These are phyloP conservation scores for Aschersonia sp. DNA, from an alignment of 2,329 filamentous ascomycete genomes.

Conservation along the genomic window DNA sequence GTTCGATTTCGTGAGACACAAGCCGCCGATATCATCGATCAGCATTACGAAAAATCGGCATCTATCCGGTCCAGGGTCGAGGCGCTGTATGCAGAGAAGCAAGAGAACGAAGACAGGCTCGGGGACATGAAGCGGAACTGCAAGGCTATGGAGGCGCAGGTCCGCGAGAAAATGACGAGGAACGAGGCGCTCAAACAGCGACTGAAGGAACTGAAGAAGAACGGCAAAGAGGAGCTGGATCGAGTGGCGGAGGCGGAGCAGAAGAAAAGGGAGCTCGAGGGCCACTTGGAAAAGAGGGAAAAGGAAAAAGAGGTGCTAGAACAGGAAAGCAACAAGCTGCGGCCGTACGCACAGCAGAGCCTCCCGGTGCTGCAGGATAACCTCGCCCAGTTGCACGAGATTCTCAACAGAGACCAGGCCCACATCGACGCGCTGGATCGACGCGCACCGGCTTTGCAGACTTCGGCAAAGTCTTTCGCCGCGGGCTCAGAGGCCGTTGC, in stretches of 20 bases:
- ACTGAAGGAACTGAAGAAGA: conserved; percentile 64
- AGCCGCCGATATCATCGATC: conserved; percentile 64
- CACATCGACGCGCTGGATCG: conserved; percentile 82
- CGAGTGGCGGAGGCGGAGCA: conserved; percentile 71
- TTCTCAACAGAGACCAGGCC: conserved; percentile 60
- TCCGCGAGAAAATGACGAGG: conserved; percentile 69
- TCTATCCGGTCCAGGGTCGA: conserved; percentile 79
- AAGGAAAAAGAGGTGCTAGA: conserved; percentile 55
- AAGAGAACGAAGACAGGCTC: conserved; percentile 68
- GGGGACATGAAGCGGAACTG: conserved; percentile 70
- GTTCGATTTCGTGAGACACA: conserved; percentile 92
- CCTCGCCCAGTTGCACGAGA: conserved; percentile 68
- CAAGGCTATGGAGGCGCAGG: conserved; percentile 64
- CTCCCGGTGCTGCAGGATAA: conserved; percentile 70
- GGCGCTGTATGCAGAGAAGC: conserved; percentile 69
- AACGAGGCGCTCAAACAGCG: conserved; percentile 79
- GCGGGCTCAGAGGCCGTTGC: conserved; percentile 76
- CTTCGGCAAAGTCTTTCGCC: conserved; percentile 76
- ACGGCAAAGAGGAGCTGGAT: conserved; percentile 70
- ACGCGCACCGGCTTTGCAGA: conserved; percentile 77
- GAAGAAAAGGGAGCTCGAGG: conserved; percentile 64
- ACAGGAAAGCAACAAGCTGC: conserved; percentile 77
- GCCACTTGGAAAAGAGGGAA: conserved; percentile 56
- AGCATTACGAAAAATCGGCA: conserved; percentile 86
- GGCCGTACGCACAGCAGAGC: conserved; percentile 84